Evolutionary conservation across 2,329 filamentous ascomycete genomes (phyloP), one percentile per base, ranked within the genome.

Genomic region (Cladophialophora carrionii): DNA sequence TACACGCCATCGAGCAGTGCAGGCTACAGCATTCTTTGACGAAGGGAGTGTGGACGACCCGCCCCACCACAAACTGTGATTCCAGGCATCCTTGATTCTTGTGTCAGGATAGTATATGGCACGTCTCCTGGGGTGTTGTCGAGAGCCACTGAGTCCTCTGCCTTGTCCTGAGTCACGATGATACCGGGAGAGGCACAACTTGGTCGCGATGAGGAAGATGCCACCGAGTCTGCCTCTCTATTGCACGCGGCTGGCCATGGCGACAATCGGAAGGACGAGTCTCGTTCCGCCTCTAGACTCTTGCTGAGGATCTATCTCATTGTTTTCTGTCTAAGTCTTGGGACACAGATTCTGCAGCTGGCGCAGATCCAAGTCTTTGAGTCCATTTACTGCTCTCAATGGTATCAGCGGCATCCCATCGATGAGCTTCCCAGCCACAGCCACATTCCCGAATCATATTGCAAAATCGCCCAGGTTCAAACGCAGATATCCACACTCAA

Each of bases 311-410:
- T 83, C 26, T 76, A 82, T 65, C 71, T 76, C 37, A 77, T 82
- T 67, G 71, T 79, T 6, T 73, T 79, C 24, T 73, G 76, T 29
- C 73, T 82, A 64, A 81, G 83, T 65, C 73, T 81, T 14, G 81
- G 80, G 31, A 74, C 77, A 9, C 78, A 78, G 65, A 78, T 83
- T 63, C 72, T 78, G 24, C 74, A 78, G 17, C 77, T 80, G 0
- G 81, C 81, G 3, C 76, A 77, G 69, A 82, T 80, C 6, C 79
- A 81, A 57, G 78, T 84, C 46, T 81, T 76, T 72, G 82, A 84
- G 69, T 76, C 78, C 24, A 82, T 83, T 57, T 76, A 80, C 37
- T 84, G 81, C 70, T 75, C 78, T 22, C 74, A 78, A 37, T 80
- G 81, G 71, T 84, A 79, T 67, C 59, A 74, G 41, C 68, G 73